Base-by-base conservation (phyloP, 768 basidiomycete species). In the Mrakia hoshinonis region DNA sequence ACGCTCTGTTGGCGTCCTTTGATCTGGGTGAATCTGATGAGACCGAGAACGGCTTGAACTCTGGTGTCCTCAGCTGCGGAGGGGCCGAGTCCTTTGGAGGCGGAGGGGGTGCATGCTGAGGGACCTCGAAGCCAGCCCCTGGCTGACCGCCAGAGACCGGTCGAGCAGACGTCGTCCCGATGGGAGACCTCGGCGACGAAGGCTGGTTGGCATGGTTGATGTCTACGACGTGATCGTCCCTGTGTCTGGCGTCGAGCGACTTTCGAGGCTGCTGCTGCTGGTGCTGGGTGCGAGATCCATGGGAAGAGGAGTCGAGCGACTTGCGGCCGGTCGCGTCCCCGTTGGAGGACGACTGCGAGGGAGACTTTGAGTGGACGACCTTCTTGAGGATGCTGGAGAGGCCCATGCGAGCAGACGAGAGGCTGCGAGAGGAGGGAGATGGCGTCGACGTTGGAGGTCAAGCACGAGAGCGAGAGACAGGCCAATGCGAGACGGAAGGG, bases 1-100 rank as follows among this genome's bases (percentile, higher is more conserved):
- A n/a, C 7, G 24, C n/a, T 6, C 6, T 34, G 3, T 24, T 48
- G 46, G 5, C 4, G 10, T 34, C 34, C 1, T 49, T 7, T 1
- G 29, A 1, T 20, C 47, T 31, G 12, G 64, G 11, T 7, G 64
- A 20, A 0, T 46, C 15, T 9, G 47, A 36, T 22, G 64, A 66
- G 29, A 66, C 48, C 46, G 26, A 29, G 64, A 66, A 66, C n/a
- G 48, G 43, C 47, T 66, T 66, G 64, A 66, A 66, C 24, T 66
- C 64, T 11, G 64, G 46, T 15, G 46, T 46, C 7, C 47, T 46
- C 15, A 66, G 64, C 1, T 46, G 11, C 12, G 64, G 64, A 20
- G 64, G 20, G 26, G 31, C 31, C n/a, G 47, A 31, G 34, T 18
- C 26, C 26, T 46, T n/a, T 13, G 31, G 24, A 49, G 46, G 43